Base-by-base conservation (phyloP, 2,329 filamentous ascomycete species). In the Pezicula neosporulosa region DNA sequence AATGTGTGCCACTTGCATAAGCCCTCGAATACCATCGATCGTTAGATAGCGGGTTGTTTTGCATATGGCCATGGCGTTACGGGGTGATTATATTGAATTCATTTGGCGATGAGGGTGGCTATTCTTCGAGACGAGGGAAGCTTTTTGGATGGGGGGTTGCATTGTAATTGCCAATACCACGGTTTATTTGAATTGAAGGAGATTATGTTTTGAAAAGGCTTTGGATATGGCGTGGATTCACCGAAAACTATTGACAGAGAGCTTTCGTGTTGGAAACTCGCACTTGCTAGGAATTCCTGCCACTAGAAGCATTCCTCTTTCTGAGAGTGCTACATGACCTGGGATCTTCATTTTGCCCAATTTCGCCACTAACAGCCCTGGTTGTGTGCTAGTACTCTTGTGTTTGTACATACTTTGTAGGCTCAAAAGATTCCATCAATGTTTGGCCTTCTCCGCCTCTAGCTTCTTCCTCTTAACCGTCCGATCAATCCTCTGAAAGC, bases 401-500 rank as follows among this genome's bases (percentile, higher is more conserved):
- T 33, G 3, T 33, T 33, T 13, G 12, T 33, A 33, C 30, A 33
- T 33, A 10, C 12, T 33, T 10, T 33, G 12, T 33, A 33, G 30
- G 30, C 30, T 30, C 30, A 33, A 33, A 33, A 33, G 30, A 33
- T 9, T 19, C n/a, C 21, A 18, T 65, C 52, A 76, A 55, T 75
- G 71, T 52, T 71, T 74, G 57, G 69, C 72, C 27, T 59, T 64
- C 42, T 72, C 71, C 63, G 71, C 70, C 58, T 69, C 68, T 53
- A 59, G 65, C 62, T 58, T 70, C 69, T 76, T 73, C 57, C 66
- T 66, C 39, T 63, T 69, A 21, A 82, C 71, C 15, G 76, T 58
- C 10, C 63, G 59, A 64, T 85, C 78, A 54, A 84, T 77, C 39
- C 81, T 72, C 60, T 58, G 54, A 54, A 82, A 81, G 2, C 72